Conservation (phyloP, 768 basidiomycete genomes). For the Hygrophorus russula region DNA sequence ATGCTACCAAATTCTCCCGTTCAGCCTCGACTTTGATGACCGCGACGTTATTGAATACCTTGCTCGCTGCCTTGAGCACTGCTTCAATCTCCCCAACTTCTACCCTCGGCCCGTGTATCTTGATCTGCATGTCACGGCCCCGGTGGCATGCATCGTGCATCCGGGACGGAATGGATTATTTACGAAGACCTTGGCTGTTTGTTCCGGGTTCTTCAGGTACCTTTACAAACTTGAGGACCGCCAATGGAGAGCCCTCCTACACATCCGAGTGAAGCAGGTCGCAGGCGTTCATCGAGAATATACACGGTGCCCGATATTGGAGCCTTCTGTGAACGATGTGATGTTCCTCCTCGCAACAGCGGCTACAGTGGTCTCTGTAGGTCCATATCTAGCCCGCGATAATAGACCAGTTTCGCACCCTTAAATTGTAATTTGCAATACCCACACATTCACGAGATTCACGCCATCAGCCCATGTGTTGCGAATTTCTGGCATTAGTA, state of each 20-base stretch:
- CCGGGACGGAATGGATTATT: constrained; percentile 2
- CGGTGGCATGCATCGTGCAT: constrained; percentile 1
- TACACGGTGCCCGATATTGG: background rate
- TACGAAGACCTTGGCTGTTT: constrained; percentile 1
- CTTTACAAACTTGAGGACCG: background rate
- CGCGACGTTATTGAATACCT: background rate
- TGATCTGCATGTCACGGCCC: constrained; percentile 2
- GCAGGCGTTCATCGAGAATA: constrained; percentile 2
- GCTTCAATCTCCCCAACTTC: constrained; percentile 2
- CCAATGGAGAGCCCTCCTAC: constrained; percentile 2
- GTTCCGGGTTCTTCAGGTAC: background rate
- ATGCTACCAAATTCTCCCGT: background rate
- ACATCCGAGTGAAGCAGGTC: background rate
- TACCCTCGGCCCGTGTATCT: constrained; percentile 1
- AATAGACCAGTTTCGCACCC: background rate
- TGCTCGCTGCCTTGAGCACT: background rate
- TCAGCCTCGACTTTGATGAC: background rate
- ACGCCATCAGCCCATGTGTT: constrained; percentile 1
- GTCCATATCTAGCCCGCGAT: background rate
- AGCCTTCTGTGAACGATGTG: background rate
- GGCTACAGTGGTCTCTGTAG: background rate
- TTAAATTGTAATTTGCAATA: too few relatives aligned
- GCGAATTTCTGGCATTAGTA: background rate
- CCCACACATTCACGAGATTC: constrained; percentile 1
- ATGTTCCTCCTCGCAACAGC: background rate